Base-by-base conservation (phyloP, 1,284 basidiomycete species). In the Microbotryomycetes sp. region DNA sequence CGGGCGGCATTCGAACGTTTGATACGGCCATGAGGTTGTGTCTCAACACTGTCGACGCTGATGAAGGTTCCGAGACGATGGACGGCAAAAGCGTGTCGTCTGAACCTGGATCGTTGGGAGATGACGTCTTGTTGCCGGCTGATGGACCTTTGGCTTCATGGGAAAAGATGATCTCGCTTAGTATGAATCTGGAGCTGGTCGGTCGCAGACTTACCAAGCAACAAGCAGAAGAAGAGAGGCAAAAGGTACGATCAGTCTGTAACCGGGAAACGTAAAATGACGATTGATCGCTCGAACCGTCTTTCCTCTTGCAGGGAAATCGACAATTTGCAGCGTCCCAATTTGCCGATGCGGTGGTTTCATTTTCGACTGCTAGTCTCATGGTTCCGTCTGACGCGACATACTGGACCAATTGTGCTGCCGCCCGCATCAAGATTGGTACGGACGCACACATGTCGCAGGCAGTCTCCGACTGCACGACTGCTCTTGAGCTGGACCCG, bases 161-260 rank as follows among this genome's bases (percentile, higher is more conserved):
- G 63, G 66, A 60, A 1, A 45, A 58, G 18, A 27, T 67, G 21
- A 46, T 67, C 28, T 58, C 62, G 49, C 30, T 67, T 1, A 61
- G 63, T 29, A 49, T 52, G 4, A 57, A 65, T 30, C 58, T 59
- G 50, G 48, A 60, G 50, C 11, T 45, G 6, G 53, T 29, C 3
- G 60, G 63, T 2, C 54, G 49, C 30, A 50, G 57, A 13, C 58
- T 65, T 45, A 60, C 46, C 18, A 54, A 54, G 3, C 54, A 60
- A 23, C 28, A 65, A 3, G 66, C 66, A 1, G 66, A 65, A 35
- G 41, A 56, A n/a, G 83, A 84, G 30, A 86, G 87, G 65, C 81
- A 79, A 61, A 78, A 83, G 77, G 87, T 87, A 59, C 48, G 76
- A 61, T 21, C 7, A 28, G 3, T 28, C 29, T 2, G 13, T 30